Base-by-base conservation (phyloP, 2,329 filamentous ascomycete genomes). In the Claviceps fusiformis region DNA sequence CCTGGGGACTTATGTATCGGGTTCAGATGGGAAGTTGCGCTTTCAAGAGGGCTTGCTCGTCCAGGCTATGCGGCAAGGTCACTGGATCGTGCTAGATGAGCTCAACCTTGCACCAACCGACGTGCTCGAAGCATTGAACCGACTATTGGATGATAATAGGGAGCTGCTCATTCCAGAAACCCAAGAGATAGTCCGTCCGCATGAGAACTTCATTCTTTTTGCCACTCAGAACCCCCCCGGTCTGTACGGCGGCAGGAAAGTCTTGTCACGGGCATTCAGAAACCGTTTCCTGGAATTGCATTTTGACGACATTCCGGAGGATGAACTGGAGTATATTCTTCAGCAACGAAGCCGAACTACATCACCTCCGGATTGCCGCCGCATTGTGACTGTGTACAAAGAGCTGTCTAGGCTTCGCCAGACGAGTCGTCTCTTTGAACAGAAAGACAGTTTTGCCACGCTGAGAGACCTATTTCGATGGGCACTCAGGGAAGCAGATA, bases 81-180 rank as follows among this genome's bases (percentile, higher is more conserved):
- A 95, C 65, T 99, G 93, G 93, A 95, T 98, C 58, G 92, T 98
- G 24, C 82, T 99, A 1, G 93, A 99, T 65, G 95, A 99, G 68
- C 77, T 99, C 55, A 99, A 99, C 65, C 71, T 99, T 64, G 95
- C 95, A 0, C 93, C 95, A 0, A 97, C 92, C 0, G 93, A 99
- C 73, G 92, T 99, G 27, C 76, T 98, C 0, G 93, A 99, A 71
- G 93, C 93, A 0, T 75, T 99, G 44, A 99, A 99, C 69, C 85
- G 93, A 62, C 79, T 99, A 0, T 75, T 99, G 0, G 93, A 99
- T 63, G 93, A 99, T 65, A 99, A 98, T 62, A 80, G 93, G 57
- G 93, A 99, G 69, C 80, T 99, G 4, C 78, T 98, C 29, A 91
- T 99, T 39, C 92, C 95, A 0, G 93, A 99, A 68, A 97, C 93